Evolutionary conservation across 2,329 filamentous ascomycete species (phyloP), one percentile per base, ranked within the genome.

Genomic region (Akanthomyces muscarius): DNA sequence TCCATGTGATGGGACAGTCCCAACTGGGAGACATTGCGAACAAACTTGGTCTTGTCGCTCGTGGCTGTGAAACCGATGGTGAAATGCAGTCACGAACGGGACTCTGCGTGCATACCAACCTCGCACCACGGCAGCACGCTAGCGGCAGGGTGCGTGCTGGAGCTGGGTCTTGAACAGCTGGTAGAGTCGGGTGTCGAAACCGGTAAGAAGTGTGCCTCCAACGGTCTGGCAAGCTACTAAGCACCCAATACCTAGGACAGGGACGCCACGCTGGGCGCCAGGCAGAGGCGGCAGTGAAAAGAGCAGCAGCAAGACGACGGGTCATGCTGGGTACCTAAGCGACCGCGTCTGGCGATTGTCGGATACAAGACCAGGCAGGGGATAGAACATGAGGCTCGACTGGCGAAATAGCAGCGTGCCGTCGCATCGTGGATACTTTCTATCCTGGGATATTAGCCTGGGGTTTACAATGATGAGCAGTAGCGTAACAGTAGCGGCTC

Each of bases 41-140:
- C 54, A 28, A 36, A 42, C 53, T n/a, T 52, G 45, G 53, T 2
- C 44, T 47, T 38, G 44, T 21, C 7, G 54, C 61, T 63, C 61
- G 54, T 63, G 61, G 61, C 61, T 63, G 36, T 63, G 61, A 63
- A 55, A 63, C 61, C 48, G 30, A 41, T 21, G 38, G 38, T 21
- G 38, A 42, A 44, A 54, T 42, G 56, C 56, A 16, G 30, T 61
- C 48, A 54, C 36, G 44, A 42, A 58, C 30, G 33, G 45, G 44
- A 13, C 10, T 38, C 18, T 45, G 25, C 47, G 16, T 45, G 25
- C 47, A 44, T 30, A 16, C 16, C 48, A 53, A 33, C 41, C 36
- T 44, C 38, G 41, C 57, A 33, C 30, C 16, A 18, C 50, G 33
- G 50, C 33, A 23, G 10, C 25, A 33, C 44, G 36, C 60, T 57